Percentiles rank a stretch among this genome's conserved stretches.
phyloP scores from a whole-genome alignment of 345 rosid species.

The Ricinus communis region DNA sequence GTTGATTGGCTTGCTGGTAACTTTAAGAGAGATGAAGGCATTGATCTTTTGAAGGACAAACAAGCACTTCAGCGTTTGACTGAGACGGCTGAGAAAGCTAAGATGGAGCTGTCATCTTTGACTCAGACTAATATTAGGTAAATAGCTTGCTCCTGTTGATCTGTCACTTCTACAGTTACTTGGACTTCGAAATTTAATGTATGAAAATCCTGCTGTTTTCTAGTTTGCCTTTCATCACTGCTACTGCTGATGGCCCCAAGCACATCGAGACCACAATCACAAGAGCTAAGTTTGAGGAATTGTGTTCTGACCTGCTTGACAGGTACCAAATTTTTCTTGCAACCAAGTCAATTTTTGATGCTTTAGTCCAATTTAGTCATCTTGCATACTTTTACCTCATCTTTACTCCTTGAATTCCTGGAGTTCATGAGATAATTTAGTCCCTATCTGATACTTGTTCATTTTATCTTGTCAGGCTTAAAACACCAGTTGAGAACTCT shows the following conservation, averaged over 20 bases:
- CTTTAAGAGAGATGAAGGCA: conserved; percentile 90
- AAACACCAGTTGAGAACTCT: conserved; percentile 80
- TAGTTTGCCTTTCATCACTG: conserved; percentile 98
- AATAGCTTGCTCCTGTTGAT: background rate
- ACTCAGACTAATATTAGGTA: conserved; percentile 90
- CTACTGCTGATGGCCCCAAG: conserved; percentile 97
- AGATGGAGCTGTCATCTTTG: conserved; percentile 92
- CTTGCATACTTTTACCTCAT: background rate
- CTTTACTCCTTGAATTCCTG: background rate
- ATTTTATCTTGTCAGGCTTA: conserved; percentile 48
- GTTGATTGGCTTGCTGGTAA: conserved; percentile 88
- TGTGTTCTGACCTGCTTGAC: conserved; percentile 88
- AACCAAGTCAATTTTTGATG: background rate
- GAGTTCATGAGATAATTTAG: background rate
- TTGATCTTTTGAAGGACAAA: conserved; percentile 92
- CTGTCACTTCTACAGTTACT: background rate
- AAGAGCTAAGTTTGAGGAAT: conserved; percentile 87
- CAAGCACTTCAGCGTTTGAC: conserved; percentile 97
- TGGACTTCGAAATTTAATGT: background rate
- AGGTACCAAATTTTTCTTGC: conserved; percentile 41
- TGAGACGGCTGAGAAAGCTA: conserved; percentile 95
- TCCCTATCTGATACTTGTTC: background rate
- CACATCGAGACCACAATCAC: conserved; percentile 94
- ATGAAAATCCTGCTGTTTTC: background rate
- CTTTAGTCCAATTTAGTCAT: no score